Evolutionary conservation across 805 yeast species (phyloP).

Genomic region (Lipomyces kockii): DNA sequence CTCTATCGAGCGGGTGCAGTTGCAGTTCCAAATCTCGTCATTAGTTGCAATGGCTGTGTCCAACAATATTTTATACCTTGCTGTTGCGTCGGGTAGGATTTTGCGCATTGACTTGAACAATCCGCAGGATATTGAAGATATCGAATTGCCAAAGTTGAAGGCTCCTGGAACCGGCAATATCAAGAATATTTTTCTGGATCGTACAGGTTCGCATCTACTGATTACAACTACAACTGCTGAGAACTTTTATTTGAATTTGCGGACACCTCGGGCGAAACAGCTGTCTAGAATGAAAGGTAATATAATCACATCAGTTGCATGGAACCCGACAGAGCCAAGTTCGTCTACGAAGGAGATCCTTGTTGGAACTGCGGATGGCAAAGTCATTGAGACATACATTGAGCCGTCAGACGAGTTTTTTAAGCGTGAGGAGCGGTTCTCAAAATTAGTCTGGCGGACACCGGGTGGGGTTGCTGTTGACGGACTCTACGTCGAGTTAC

Average conservation of each 20-base stretch:
- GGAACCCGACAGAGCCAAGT: constrained; percentile 48
- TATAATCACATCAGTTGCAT: constrained; percentile 51
- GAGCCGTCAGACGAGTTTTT: constrained; percentile 54
- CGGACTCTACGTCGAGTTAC: constrained; percentile 33
- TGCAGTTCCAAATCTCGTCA: constrained; percentile 54
- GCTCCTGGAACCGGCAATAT: constrained; percentile 43
- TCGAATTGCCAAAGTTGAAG: constrained; percentile 41
- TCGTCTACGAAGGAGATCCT: constrained; percentile 54
- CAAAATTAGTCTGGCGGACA: constrained; percentile 51
- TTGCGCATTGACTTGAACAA: constrained; percentile 67
- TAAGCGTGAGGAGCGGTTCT: constrained; percentile 50
- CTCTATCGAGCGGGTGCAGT: constrained; percentile 52
- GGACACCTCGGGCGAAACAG: constrained; percentile 49
- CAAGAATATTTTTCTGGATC: constrained; percentile 53
- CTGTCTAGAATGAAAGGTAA: constrained; percentile 56
- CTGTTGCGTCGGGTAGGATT: constrained; percentile 57
- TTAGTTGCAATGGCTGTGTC: constrained; percentile 59
- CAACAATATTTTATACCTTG: constrained; percentile 60
- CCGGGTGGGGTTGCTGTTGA: constrained; percentile 41
- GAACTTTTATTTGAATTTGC: constrained; percentile 54
- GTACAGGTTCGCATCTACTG: constrained; percentile 57
- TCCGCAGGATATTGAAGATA: constrained; percentile 61
- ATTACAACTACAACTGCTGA: constrained; percentile 55
- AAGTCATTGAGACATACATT: constrained; percentile 53
- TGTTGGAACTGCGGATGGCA: constrained; percentile 56